These are phyloP conservation scores for Leptomonas seymouri DNA, from an alignment of 208 protist genomes.

Conservation along the genomic window DNA sequence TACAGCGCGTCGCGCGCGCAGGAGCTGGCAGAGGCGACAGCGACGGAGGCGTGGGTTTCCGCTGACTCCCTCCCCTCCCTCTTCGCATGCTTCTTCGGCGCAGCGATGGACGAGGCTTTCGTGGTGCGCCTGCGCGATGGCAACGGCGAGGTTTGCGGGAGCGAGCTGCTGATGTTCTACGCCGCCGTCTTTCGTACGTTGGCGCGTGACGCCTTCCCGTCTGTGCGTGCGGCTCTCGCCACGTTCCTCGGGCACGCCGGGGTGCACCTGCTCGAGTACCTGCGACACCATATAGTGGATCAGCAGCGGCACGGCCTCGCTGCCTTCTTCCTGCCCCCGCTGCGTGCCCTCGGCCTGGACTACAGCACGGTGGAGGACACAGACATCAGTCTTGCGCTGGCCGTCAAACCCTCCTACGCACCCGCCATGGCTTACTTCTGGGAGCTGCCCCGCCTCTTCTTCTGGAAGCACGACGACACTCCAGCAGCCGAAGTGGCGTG, in stretches of 20 bases:
- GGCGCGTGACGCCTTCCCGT: conserved; percentile 22
- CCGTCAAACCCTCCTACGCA: conserved; percentile 24
- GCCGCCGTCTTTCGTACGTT: conserved; percentile 39
- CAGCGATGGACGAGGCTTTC: conserved; percentile 22
- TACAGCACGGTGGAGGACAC: conserved; percentile 39
- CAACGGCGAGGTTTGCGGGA: conserved; percentile 28
- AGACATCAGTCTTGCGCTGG: conserved; percentile 35
- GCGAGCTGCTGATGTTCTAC: conserved; percentile 63
- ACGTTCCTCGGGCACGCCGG: conserved; percentile 40
- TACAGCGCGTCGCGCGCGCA: conserved; percentile 7
- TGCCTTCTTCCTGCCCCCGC: conserved; percentile 65
- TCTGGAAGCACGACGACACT: conserved; percentile 33
- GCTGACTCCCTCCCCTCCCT: neutral
- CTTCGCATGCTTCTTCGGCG: conserved; percentile 10
- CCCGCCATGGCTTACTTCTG: conserved; percentile 50
- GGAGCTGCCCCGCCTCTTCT: conserved; percentile 62
- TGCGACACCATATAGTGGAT: conserved; percentile 52
- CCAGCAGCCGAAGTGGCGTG: conserved; percentile 44
- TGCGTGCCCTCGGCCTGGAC: conserved; percentile 79
- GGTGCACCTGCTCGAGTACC: conserved; percentile 18
- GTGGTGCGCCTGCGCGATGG: conserved; percentile 6
- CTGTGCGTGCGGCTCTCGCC: conserved; percentile 22
- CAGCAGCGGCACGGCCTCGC: conserved; percentile 45
- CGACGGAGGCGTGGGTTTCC: neutral
- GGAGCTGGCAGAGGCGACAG: neutral